Evolutionary conservation across 106 monocot genomes (phyloP).

Genomic region (Apostasia shenzhenica): DNA sequence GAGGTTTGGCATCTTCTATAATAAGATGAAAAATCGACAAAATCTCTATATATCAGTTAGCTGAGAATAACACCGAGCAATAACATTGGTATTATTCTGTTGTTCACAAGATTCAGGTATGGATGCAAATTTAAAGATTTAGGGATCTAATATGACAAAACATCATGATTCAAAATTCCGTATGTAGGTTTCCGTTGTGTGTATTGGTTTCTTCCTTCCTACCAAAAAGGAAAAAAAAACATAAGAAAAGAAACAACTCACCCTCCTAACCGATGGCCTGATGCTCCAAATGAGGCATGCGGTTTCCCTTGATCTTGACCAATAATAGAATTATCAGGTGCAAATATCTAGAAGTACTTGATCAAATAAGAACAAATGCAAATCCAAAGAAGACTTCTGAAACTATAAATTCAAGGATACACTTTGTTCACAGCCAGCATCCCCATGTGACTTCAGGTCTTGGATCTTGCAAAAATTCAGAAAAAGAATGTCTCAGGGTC

Average conservation of each 20-base stretch:
- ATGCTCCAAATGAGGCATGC: slow-evolving; percentile 29
- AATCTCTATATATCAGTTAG: no score
- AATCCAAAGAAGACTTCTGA: neutral
- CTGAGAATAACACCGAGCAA: no score
- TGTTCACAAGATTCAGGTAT: no score
- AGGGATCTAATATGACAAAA: no score
- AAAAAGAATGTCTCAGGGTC: neutral
- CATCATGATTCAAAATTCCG: no score
- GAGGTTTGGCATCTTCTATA: no score
- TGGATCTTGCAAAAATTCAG: slow-evolving; percentile 32
- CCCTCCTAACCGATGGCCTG: slow-evolving; percentile 45
- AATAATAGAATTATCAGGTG: slow-evolving; percentile 39
- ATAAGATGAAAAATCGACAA: no score
- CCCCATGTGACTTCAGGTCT: slow-evolving; percentile 35
- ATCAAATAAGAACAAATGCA: slow-evolving; percentile 13
- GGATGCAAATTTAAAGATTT: no score
- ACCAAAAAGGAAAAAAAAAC: no score
- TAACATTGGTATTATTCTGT: no score
- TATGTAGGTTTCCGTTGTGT: no score
- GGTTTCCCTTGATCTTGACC: slow-evolving; percentile 47
- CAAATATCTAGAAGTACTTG: slow-evolving; percentile 38
- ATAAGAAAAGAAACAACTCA: slow-evolving; percentile 15
- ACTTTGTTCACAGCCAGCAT: slow-evolving; percentile 30
- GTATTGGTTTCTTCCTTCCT: no score
- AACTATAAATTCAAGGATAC: slow-evolving; percentile 55